Evolutionary conservation across 768 basidiomycete genomes (phyloP), one percentile per base, ranked within the genome.

Genomic region (Tricholoma furcatifolium): DNA sequence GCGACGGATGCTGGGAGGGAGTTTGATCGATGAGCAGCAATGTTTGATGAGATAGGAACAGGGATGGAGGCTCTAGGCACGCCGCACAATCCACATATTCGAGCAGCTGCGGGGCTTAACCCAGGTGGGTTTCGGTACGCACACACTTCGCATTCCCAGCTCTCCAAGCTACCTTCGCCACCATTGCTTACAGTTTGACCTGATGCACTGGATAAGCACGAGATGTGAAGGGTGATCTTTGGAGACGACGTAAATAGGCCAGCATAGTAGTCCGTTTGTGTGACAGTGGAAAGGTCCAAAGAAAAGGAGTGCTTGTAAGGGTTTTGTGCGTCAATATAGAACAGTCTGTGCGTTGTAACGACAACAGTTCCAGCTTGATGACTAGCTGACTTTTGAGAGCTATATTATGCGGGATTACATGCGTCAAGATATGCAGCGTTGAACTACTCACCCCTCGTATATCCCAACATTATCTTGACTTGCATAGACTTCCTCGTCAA

Each of bases 61-160:
- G 70, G 55, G 51, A 70, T 50, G 50, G 70, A 62, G 27, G 74
- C 65, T 49, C 85, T 77, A 17, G 87, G 83, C 18, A 95, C 87
- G 2, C 94, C 94, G 60, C 94, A 98, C 12, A 97, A 76, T 6
- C 73, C 75, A 64, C 94, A 97, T 62, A 85, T 74, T n/a, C 75
- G 76, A 2, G 87, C 78, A 17, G 82, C 81, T 2, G 81, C 73
- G 15, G 86, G 85, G 65, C 86, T 89, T 31, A 84, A 74, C 1
- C 88, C 88, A 30, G 87, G 85, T 2, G 87, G 80, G 68, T 96
- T 97, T 27, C 81, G 80, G 63, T 85, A 87, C 27, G 81, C 89
- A 67, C 95, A 98, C n/a, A 98, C 87, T 35, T 83, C 81, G 61
- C 95, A 98, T 65, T 86, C 79, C 93, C 93, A 95, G 54, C 73